Evolutionary conservation across 495 filamentous ascomycete genomes (phyloP).

Genomic region (Podospora bellae-mahoneyi): DNA sequence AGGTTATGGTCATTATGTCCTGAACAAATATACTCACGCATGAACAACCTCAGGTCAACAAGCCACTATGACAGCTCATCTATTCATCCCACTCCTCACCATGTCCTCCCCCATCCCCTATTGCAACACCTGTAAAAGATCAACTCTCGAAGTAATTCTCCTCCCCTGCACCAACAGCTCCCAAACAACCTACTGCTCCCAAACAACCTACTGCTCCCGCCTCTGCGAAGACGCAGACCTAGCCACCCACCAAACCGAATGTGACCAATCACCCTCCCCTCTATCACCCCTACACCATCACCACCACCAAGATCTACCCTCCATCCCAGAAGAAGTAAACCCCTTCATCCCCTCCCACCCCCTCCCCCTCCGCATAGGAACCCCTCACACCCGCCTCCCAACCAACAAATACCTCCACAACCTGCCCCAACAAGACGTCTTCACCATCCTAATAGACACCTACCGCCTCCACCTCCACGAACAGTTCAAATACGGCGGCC

Average conservation of each 20-base stretch:
- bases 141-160: constrained; percentile 21
- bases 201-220: constrained; percentile 43
- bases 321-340: neutral
- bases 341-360: neutral
- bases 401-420: no score
- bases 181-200: constrained; percentile 44
- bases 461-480: no score
- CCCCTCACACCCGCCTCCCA: neutral
- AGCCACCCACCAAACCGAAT: constrained; percentile 42
- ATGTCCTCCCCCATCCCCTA: neutral
- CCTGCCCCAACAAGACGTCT: no score
- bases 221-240: constrained; percentile 47
- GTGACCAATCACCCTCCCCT: constrained; percentile 18
- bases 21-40: neutral
- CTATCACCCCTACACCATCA: neutral
- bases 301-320: neutral
- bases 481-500: no score
- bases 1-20: neutral
- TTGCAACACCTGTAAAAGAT: constrained; percentile 19
- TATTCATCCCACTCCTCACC: neutral
- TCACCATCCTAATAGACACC: no score
- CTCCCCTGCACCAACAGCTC: constrained; percentile 43
- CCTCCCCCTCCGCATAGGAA: neutral
- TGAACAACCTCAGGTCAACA: neutral
- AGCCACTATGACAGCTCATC: neutral